phyloP scores from a whole-genome alignment of 352 stramenopile genomes.

The Pythium coloratum region DNA sequence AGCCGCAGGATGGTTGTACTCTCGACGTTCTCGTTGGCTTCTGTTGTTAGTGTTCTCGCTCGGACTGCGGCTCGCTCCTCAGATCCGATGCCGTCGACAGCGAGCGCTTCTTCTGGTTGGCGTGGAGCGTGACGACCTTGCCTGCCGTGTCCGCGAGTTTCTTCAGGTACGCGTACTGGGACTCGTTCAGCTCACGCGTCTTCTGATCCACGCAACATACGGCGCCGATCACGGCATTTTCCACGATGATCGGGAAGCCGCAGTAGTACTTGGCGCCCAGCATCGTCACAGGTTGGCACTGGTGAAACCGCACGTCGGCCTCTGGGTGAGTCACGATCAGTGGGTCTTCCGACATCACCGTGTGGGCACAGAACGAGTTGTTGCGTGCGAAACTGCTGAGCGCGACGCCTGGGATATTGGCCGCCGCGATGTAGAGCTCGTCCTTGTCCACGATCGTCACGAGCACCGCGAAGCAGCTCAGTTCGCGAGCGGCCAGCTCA shows the following conservation, averaged over 20 bases:
- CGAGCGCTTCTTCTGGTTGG: conserved; percentile 13
- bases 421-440: conserved; percentile 50
- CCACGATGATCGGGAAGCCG: conserved; percentile 57
- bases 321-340: conserved; percentile 60
- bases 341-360: conserved; percentile 56
- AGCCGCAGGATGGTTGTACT: too few relatives aligned
- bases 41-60: neutral
- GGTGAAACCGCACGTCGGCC: conserved; percentile 69
- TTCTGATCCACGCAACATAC: conserved; percentile 43
- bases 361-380: conserved; percentile 65
- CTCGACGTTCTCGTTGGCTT: too few relatives aligned
- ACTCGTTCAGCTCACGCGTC: conserved; percentile 24
- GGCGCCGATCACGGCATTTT: conserved; percentile 51
- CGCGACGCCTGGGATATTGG: conserved; percentile 37
- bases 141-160: conserved; percentile 48
- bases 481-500: conserved; percentile 50
- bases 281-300: conserved; percentile 27
- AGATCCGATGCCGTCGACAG: conserved; percentile 1
- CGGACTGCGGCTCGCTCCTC: neutral
- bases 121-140: conserved; percentile 42
- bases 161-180: conserved; percentile 31
- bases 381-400: conserved; percentile 46
- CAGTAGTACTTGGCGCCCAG: conserved; percentile 72
- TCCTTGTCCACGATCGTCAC: conserved; percentile 63
- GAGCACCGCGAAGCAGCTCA: conserved; percentile 53